Evolutionary conservation across 2,329 filamentous ascomycete genomes (phyloP).

Genomic region (Xylariaceae sp.): DNA sequence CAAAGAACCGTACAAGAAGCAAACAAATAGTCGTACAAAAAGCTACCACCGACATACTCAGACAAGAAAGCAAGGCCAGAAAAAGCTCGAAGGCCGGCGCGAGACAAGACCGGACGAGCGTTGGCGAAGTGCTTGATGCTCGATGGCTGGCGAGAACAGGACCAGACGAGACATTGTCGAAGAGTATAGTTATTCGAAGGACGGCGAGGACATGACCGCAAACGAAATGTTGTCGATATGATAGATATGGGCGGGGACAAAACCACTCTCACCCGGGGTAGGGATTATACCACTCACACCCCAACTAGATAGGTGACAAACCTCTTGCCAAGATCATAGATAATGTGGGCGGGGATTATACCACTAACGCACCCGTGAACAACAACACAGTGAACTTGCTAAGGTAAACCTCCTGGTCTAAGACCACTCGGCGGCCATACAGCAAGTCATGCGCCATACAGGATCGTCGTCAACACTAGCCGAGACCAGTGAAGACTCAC

Average conservation of each 20-base stretch:
- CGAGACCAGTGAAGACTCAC: slow-evolving; percentile 18
- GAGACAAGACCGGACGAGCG: slow-evolving; percentile 23
- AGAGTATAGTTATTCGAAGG: slow-evolving; percentile 18
- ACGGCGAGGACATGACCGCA: slow-evolving; percentile 22
- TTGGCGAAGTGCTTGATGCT: slow-evolving; percentile 15
- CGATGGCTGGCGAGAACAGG: slow-evolving; percentile 24
- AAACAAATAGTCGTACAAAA: not conserved
- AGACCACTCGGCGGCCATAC: slow-evolving; percentile 32
- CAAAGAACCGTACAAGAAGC: not conserved
- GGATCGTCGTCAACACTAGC: slow-evolving; percentile 18
- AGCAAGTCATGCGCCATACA: slow-evolving; percentile 31
- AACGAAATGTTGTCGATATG: slow-evolving; percentile 29
- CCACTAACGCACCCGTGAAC: too few relatives aligned
- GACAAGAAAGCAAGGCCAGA: slow-evolving; percentile 8
- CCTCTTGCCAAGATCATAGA: not conserved
- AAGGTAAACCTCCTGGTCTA: slow-evolving; percentile 33
- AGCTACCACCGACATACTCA: not conserved
- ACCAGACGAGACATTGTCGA: slow-evolving; percentile 25
- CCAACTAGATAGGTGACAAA: slow-evolving; percentile 4
- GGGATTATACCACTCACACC: slow-evolving; percentile 24
- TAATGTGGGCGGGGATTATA: too few relatives aligned
- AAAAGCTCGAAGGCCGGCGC: slow-evolving; percentile 27
- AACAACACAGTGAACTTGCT: slow-evolving; percentile 19
- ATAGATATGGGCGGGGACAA: slow-evolving; percentile 11
- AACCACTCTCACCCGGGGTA: slow-evolving; percentile 24